Base-by-base conservation (phyloP, 192 early-diverging fungal species). In the Gaertneriomyces sp. region DNA sequence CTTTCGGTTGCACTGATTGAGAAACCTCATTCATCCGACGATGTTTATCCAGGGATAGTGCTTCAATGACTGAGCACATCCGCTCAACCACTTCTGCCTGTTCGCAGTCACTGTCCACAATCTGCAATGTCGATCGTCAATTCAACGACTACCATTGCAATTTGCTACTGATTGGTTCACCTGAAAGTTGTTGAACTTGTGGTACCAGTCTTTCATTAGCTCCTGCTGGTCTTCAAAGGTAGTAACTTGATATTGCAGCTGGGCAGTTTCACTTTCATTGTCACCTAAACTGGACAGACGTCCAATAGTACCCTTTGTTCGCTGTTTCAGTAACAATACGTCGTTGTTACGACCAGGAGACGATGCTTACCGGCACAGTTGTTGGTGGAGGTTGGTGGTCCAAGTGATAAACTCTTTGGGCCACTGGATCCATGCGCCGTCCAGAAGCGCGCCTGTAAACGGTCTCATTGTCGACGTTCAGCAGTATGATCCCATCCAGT, bases 141-240 rank as follows among this genome's bases (percentile, higher is more conserved):
- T 33, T 33, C 25, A 33, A 33, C 0, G 25, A 33, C 25, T 33
- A 33, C 25, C 25, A 2, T 33, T n/a, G 12, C 11, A 38, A 19
- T 17, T 17, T 50, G 47, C 1, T 50, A 50, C 14, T 12, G 0
- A 33, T 1, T 40, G 12, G 9, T 71, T 55, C 42, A 80, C 77
- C 52, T 79, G 45, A 8, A 85, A 50, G 50, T 80, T 85, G 49
- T 76, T 69, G 54, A 86, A 86, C 43, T 74, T 53, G 7, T 42
- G 44, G 58, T 66, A 82, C 78, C 81, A 86, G 7, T 86, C 84
- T 50, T 75, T 76, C n/a, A 86, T 39, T 3, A 51, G 54, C 49
- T 82, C 83, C 68, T 81, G 73, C 53, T 83, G 73, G 6, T 82
- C 78, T 57, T 85, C 84, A 69, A 80, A 86, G 10, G 75, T 70